Evolutionary conservation across 179 eudicot genomes (phyloP).

Genomic region (Actinidia arguta): DNA sequence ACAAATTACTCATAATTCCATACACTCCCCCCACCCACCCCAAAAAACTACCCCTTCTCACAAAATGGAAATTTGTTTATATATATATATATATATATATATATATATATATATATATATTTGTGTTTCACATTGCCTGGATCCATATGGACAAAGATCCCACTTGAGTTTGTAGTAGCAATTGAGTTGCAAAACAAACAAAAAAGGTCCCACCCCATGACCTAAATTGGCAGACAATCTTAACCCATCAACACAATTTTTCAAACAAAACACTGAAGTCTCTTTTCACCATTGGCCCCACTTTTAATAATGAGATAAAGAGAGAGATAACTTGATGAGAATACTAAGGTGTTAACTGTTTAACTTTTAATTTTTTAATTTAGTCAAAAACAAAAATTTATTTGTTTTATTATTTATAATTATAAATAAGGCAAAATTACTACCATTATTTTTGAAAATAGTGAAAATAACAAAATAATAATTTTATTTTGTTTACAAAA

Average conservation of each 20-base stretch:
- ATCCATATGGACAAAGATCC: slow-evolving; percentile 7
- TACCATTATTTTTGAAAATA: too few relatives aligned
- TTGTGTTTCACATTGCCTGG: not conserved
- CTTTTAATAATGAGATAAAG: slow-evolving; percentile 15
- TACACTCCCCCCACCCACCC: not conserved
- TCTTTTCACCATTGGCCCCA: not conserved
- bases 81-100: too few relatives aligned
- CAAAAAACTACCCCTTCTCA: not conserved
- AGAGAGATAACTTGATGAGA: not conserved
- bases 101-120: not conserved
- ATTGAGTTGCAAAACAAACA: not conserved
- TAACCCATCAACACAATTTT: not conserved
- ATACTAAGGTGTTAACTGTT: too few relatives aligned
- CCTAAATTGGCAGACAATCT: not conserved
- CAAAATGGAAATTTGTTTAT: not conserved
- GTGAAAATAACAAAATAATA: too few relatives aligned
- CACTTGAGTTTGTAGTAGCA: not conserved
- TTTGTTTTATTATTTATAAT: too few relatives aligned
- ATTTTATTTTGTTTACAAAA: too few relatives aligned
- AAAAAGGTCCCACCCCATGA: not conserved
- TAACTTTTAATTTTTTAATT: too few relatives aligned
- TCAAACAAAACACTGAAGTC: not conserved
- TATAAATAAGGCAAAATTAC: too few relatives aligned
- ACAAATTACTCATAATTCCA: too few relatives aligned
- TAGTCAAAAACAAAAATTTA: too few relatives aligned